These are phyloP conservation scores for Rhodamnia rubescens DNA, from an alignment of 345 rosid genomes.

Conservation along the genomic window DNA sequence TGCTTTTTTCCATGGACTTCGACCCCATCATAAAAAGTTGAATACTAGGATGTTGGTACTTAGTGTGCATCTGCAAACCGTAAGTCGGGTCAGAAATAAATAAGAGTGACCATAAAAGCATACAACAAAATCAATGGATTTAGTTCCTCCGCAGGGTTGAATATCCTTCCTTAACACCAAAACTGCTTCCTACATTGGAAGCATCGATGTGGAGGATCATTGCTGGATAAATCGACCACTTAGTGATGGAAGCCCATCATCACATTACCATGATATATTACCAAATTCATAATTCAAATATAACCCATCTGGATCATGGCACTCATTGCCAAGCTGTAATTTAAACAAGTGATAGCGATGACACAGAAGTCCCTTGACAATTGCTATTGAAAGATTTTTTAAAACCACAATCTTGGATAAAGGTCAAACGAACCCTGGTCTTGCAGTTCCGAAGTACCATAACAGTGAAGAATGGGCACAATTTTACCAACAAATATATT, in stretches of 20 bases:
- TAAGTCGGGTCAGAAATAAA: not conserved
- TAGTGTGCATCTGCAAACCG: constrained; percentile 56
- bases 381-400: not conserved
- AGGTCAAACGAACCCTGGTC: not conserved
- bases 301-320: not conserved
- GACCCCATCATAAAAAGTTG: constrained; percentile 71
- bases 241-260: not conserved
- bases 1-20: constrained; percentile 21
- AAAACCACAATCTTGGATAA: not conserved
- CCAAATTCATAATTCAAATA: not conserved
- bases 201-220: too few relatives aligned
- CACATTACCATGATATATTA: not conserved
- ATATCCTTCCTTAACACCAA: not conserved
- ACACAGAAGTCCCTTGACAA: not conserved
- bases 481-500: not conserved
- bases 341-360: not conserved
- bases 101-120: not conserved
- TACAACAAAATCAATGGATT: not conserved
- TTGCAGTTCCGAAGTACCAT: not conserved
- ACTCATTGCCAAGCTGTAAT: not conserved
- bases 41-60: constrained; percentile 84
- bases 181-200: not conserved
- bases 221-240: not conserved
- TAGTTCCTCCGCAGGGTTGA: not conserved
- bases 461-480: not conserved